Conservation (phyloP, 352 stramenopile species). For the Phytophthora pinifolia region DNA sequence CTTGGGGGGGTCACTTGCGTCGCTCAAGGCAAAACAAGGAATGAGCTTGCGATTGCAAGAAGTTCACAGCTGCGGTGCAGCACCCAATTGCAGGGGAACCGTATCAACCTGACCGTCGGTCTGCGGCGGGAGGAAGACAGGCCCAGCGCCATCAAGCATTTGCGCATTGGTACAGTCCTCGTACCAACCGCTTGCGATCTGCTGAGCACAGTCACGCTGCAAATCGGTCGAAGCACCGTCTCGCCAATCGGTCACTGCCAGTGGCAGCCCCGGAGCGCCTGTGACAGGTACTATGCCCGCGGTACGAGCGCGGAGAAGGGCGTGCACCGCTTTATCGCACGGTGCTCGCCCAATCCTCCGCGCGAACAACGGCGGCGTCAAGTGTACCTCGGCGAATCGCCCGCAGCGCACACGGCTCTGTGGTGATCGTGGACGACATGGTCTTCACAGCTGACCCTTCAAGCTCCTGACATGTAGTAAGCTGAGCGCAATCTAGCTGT, state of each 20-base stretch:
- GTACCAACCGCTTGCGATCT: conserved; percentile 12
- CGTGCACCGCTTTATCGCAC: conserved; percentile 5
- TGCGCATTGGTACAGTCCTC: not conserved
- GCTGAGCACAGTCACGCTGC: conserved; percentile 24
- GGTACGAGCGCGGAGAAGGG: conserved; percentile 1
- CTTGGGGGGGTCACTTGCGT: conserved; percentile 3
- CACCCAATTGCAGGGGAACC: not conserved
- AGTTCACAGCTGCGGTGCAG: no score
- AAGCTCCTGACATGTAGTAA: no score
- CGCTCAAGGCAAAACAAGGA: conserved; percentile 15
- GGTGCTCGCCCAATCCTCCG: conserved; percentile 9
- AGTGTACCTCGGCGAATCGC: conserved; percentile 12
- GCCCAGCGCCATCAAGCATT: not conserved
- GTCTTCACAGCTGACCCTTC: no score
- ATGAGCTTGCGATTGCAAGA: not conserved
- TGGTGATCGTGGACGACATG: conserved; percentile 3
- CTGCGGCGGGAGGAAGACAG: not conserved
- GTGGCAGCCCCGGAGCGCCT: conserved; percentile 11
- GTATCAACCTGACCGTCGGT: not conserved
- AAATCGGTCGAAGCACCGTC: conserved; percentile 6
- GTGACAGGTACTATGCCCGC: conserved; percentile 15
- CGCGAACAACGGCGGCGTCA: conserved; percentile 7
- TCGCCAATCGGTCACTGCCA: conserved; percentile 17
- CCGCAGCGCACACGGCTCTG: conserved; percentile 7
- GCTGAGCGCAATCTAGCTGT: not conserved